A percentile compares a stretch with the other conserved stretches of the same genome.
phyloP scores from a whole-genome alignment of 1,284 basidiomycete genomes.

The Ustilago cynodontis region DNA sequence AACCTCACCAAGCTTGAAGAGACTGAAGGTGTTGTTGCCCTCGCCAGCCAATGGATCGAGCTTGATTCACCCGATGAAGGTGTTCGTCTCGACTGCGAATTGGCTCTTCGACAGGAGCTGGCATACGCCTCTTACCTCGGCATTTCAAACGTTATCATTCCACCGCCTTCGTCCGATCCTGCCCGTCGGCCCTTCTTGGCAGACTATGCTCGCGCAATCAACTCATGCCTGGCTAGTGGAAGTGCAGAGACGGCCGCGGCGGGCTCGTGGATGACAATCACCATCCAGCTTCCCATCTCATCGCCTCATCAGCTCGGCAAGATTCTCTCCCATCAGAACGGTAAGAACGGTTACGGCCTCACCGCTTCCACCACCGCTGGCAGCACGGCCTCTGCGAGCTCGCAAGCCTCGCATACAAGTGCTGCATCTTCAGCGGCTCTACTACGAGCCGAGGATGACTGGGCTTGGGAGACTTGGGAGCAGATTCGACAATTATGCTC shows the following conservation, averaged over 20 bases:
- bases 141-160: slow-evolving; percentile 85
- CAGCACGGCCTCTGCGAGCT: slow-evolving; percentile 38
- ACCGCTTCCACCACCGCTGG: slow-evolving; percentile 43
- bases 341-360: slow-evolving; percentile 25
- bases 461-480: slow-evolving; percentile 96
- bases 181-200: slow-evolving; percentile 78
- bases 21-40: slow-evolving; percentile 80
- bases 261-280: slow-evolving; percentile 58
- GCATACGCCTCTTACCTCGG: slow-evolving; percentile 93
- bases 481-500: slow-evolving; percentile 87
- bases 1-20: slow-evolving; percentile 90
- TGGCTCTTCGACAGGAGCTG: slow-evolving; percentile 92
- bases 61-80: slow-evolving; percentile 93
- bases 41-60: slow-evolving; percentile 94
- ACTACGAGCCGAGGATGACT: slow-evolving; percentile 76
- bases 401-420: slow-evolving; percentile 40
- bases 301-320: slow-evolving; percentile 54
- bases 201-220: slow-evolving; percentile 90
- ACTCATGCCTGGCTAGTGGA: slow-evolving; percentile 49
- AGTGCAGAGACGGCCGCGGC: slow-evolving; percentile 58
- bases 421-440: slow-evolving; percentile 72
- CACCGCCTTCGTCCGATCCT: slow-evolving; percentile 81
- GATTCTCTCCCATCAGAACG: slow-evolving; percentile 53
- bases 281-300: slow-evolving; percentile 65
- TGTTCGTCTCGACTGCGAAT: slow-evolving; percentile 94